phyloP scores from a whole-genome alignment of 2,329 filamentous ascomycete species.

The Stylonectria norvegica region DNA sequence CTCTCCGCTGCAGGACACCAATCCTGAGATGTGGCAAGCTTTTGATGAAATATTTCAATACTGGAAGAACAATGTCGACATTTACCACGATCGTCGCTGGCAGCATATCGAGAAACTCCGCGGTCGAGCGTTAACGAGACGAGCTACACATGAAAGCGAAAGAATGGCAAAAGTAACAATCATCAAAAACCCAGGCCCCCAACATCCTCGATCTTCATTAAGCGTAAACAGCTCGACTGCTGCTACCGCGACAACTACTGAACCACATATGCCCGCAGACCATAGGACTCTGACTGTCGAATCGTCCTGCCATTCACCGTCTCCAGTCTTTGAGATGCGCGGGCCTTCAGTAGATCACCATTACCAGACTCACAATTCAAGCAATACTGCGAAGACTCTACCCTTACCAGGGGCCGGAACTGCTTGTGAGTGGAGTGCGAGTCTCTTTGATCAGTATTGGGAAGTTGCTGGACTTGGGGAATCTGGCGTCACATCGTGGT shows the following conservation, averaged over 20 bases:
- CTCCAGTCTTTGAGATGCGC: no score
- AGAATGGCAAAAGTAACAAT: neutral
- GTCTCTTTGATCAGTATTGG: slow-evolving; percentile 5
- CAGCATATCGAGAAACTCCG: slow-evolving; percentile 7
- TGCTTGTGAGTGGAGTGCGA: slow-evolving; percentile 5
- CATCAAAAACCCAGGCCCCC: no score
- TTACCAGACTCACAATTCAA: no score
- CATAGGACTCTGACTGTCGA: no score
- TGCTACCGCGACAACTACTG: no score
- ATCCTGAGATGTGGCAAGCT: slow-evolving; percentile 1
- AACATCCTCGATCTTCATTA: no score
- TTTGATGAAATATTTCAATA: slow-evolving; percentile 9
- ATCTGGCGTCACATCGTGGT: neutral
- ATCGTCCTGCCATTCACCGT: no score
- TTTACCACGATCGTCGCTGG: slow-evolving; percentile 10
- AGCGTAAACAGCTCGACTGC: no score
- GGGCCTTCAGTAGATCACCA: no score
- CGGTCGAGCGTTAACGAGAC: neutral
- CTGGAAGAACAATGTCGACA: slow-evolving; percentile 5
- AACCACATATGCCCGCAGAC: no score
- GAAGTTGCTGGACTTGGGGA: slow-evolving; percentile 2
- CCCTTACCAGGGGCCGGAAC: slow-evolving; percentile 2
- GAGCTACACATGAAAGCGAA: no score
- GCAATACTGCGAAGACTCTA: no score
- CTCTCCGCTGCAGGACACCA: neutral